phyloP scores from a whole-genome alignment of 345 rosid species.

The Mallotus nudiflorus region DNA sequence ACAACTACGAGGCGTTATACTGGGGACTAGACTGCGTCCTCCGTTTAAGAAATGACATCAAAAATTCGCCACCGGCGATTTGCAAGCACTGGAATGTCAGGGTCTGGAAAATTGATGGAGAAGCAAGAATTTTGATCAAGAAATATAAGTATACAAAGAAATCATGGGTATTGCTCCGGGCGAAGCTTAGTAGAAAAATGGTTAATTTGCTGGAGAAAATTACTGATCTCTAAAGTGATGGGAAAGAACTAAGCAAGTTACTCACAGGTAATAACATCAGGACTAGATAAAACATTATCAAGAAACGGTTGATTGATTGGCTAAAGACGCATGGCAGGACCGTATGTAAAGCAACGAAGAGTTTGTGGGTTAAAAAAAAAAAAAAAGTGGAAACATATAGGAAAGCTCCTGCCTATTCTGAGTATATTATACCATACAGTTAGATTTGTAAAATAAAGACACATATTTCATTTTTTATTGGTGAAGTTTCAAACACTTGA shows the following conservation, averaged over 20 bases:
- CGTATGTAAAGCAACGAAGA: too few relatives aligned
- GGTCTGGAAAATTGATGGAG: not conserved
- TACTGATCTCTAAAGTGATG: not conserved
- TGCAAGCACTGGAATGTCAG: slow-evolving; percentile 1
- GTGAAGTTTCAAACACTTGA: too few relatives aligned
- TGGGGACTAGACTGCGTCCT: not conserved
- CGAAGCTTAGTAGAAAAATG: slow-evolving; percentile 9
- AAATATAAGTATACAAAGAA: not conserved
- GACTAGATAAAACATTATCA: too few relatives aligned
- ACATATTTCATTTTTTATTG: too few relatives aligned
- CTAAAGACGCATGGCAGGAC: too few relatives aligned
- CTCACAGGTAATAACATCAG: too few relatives aligned
- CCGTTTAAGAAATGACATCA: not conserved
- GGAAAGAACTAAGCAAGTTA: not conserved
- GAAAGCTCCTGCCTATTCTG: too few relatives aligned
- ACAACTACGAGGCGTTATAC: not conserved
- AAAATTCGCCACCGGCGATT: not conserved
- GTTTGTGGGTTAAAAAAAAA: too few relatives aligned
- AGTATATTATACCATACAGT: too few relatives aligned
- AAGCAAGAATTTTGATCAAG: not conserved
- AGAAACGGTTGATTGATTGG: too few relatives aligned
- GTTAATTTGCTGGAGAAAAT: not conserved
- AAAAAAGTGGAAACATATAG: too few relatives aligned
- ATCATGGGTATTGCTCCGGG: not conserved
- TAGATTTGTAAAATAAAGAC: too few relatives aligned